Conservation (phyloP, 2,329 filamentous ascomycete species). For the Chaetomium strumarium region DNA sequence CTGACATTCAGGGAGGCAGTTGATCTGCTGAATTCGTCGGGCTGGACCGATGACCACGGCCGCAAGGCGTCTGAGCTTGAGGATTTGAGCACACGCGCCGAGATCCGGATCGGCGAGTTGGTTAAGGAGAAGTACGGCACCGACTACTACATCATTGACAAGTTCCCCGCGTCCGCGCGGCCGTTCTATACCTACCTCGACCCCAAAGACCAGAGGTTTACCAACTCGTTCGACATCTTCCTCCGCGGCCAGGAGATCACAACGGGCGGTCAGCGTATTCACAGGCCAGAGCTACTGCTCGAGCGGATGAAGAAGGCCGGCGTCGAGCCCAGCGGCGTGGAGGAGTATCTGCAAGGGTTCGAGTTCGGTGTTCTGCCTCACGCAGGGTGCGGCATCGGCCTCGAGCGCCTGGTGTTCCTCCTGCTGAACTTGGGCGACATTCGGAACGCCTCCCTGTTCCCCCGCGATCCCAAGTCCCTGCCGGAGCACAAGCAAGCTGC, state of each 20-base stretch:
- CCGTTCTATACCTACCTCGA: conserved; percentile 92
- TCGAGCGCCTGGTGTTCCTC: conserved; percentile 84
- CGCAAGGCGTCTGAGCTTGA: conserved; percentile 64
- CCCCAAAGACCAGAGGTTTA: conserved; percentile 60
- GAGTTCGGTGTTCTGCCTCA: conserved; percentile 85
- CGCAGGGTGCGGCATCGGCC: conserved; percentile 80
- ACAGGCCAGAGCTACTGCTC: conserved; percentile 68
- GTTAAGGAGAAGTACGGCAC: conserved; percentile 82
- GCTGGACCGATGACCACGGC: conserved; percentile 72
- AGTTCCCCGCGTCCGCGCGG: conserved; percentile 76
- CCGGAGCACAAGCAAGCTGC: conserved; percentile 51
- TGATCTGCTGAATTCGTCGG: conserved; percentile 71
- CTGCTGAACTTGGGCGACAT: conserved; percentile 85
- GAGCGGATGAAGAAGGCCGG: conserved; percentile 71
- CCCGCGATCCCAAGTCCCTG: conserved; percentile 81
- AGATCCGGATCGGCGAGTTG: conserved; percentile 77
- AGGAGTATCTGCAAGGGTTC: conserved; percentile 85
- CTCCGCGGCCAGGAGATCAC: conserved; percentile 89
- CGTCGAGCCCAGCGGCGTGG: conserved; percentile 75
- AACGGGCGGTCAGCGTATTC: conserved; percentile 88
- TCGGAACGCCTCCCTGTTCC: conserved; percentile 79
- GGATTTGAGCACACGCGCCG: conserved; percentile 78
- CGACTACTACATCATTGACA: conserved; percentile 92
- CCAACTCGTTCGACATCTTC: conserved; percentile 95
- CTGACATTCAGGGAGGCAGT: conserved; percentile 76